Evolutionary conservation across 2,329 filamentous ascomycete species (phyloP).

Genomic region (Cercospora sp.): DNA sequence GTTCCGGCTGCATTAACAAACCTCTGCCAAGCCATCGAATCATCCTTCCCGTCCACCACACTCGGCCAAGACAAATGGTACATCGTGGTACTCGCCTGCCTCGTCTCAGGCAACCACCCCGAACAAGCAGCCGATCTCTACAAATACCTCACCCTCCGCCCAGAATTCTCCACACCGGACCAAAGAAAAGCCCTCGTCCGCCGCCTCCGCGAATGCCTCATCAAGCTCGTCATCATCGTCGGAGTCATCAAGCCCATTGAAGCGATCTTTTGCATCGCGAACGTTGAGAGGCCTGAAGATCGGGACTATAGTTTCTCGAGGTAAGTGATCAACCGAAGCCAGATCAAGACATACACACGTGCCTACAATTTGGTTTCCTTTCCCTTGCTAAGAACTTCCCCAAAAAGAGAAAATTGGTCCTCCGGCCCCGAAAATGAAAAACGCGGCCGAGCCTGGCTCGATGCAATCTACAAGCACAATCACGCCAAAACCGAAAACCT

Average conservation of each 20-base stretch:
- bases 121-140: slow-evolving; percentile 57
- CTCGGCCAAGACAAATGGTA: slow-evolving; percentile 50
- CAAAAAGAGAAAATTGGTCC: slow-evolving; percentile 55
- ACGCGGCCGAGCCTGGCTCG: slow-evolving; percentile 57
- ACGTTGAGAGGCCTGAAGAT: slow-evolving; percentile 57
- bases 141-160: slow-evolving; percentile 54
- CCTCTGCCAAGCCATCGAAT: slow-evolving; percentile 37
- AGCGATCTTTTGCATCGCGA: slow-evolving; percentile 57
- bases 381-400: no score
- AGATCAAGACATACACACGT: not conserved
- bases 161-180: slow-evolving; percentile 46
- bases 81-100: slow-evolving; percentile 40
- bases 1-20: not conserved
- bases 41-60: slow-evolving; percentile 45
- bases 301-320: slow-evolving; percentile 57
- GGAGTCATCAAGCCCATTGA: slow-evolving; percentile 65
- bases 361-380: no score
- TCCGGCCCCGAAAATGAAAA: slow-evolving; percentile 56
- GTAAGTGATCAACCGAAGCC: slow-evolving; percentile 5
- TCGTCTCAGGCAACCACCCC: slow-evolving; percentile 55
- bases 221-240: slow-evolving; percentile 59
- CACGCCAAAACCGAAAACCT: slow-evolving; percentile 41
- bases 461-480: slow-evolving; percentile 58
- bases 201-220: slow-evolving; percentile 57
- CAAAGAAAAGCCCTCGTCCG: slow-evolving; percentile 52